A percentile compares a stretch with the other conserved stretches of the same genome.
Evolutionary conservation across 2,329 filamentous ascomycete genomes (phyloP).

Genomic region (Xylaria sp.): DNA sequence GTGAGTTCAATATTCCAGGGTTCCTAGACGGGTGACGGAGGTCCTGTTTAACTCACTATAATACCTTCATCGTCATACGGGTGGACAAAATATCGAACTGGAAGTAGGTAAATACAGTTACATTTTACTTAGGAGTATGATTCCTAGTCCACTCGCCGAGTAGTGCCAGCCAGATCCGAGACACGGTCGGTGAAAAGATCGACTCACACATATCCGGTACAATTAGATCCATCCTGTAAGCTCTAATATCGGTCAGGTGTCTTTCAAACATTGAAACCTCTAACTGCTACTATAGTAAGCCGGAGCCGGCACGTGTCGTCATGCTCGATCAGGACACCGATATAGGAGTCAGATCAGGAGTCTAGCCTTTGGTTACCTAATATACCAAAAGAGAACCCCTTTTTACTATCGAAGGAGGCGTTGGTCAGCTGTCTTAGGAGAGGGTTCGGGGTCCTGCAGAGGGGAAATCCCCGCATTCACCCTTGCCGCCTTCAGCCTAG

Average conservation of each 20-base stretch:
- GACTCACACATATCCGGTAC: constrained; percentile 5
- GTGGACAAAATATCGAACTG: background rate
- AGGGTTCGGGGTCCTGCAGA: background rate
- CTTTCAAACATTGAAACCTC: constrained; percentile 18
- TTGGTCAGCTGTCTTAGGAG: background rate
- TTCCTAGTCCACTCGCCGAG: background rate
- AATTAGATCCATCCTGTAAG: background rate
- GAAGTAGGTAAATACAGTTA: background rate
- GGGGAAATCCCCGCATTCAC: constrained; percentile 31
- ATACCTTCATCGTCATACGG: background rate
- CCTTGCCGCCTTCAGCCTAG: constrained; percentile 25
- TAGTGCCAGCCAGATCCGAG: background rate
- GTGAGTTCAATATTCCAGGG: constrained; percentile 5
- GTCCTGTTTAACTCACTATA: background rate
- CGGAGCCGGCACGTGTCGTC: constrained; percentile 24
- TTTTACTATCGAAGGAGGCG: constrained; percentile 9
- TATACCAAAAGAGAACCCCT: constrained; percentile 10
- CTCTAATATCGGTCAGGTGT: constrained; percentile 25
- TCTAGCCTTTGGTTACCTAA: constrained; percentile 17
- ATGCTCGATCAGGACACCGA: constrained; percentile 18
- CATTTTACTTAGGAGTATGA: background rate
- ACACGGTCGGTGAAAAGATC: background rate
- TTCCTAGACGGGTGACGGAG: too few relatives aligned
- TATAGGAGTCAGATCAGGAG: constrained; percentile 18
- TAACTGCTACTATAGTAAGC: constrained; percentile 5